These are phyloP conservation scores for Tetraselmis chui DNA, from an alignment of 139 green algal genomes.

Conservation along the genomic window DNA sequence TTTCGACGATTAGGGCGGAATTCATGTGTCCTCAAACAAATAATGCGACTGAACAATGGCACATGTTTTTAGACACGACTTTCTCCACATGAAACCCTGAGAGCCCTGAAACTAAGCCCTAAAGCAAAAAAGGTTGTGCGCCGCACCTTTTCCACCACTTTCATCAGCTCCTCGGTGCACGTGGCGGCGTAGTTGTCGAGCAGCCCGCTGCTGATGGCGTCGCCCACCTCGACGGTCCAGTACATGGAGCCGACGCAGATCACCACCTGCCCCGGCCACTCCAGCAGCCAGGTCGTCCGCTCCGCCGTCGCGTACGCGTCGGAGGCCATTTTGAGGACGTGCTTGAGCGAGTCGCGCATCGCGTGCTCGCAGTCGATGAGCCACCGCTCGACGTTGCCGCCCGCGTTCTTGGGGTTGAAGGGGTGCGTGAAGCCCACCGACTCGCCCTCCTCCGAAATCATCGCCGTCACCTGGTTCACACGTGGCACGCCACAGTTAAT, in stretches of 20 bases:
- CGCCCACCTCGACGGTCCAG: slow-evolving; percentile 58
- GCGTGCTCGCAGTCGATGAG: slow-evolving; percentile 65
- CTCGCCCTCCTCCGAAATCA: slow-evolving; percentile 68
- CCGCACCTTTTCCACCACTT: slow-evolving; percentile 49
- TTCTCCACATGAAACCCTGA: too few species aligned
- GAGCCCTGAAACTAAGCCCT: too few species aligned
- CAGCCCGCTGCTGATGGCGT: slow-evolving; percentile 39
- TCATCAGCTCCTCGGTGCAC: slow-evolving; percentile 59
- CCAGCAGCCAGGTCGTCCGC: slow-evolving; percentile 48
- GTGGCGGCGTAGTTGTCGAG: slow-evolving; percentile 41
- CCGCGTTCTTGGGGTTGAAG: slow-evolving; percentile 57
- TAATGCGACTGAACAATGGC: too few species aligned
- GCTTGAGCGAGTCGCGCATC: slow-evolving; percentile 56
- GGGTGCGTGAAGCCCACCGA: slow-evolving; percentile 35
- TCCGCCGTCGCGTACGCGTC: slow-evolving; percentile 46
- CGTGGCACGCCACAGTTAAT: too few species aligned
- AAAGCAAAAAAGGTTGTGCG: too few species aligned
- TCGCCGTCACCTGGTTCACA: slow-evolving; percentile 52
- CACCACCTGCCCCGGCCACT: slow-evolving; percentile 57
- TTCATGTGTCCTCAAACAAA: too few species aligned
- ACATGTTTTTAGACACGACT: too few species aligned
- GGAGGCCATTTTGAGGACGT: slow-evolving; percentile 33
- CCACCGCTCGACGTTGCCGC: slow-evolving; percentile 70
- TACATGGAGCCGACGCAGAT: slow-evolving; percentile 65
- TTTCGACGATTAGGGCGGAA: too few species aligned